Conservation (phyloP, 768 basidiomycete genomes). For the Russula dissimulans region DNA sequence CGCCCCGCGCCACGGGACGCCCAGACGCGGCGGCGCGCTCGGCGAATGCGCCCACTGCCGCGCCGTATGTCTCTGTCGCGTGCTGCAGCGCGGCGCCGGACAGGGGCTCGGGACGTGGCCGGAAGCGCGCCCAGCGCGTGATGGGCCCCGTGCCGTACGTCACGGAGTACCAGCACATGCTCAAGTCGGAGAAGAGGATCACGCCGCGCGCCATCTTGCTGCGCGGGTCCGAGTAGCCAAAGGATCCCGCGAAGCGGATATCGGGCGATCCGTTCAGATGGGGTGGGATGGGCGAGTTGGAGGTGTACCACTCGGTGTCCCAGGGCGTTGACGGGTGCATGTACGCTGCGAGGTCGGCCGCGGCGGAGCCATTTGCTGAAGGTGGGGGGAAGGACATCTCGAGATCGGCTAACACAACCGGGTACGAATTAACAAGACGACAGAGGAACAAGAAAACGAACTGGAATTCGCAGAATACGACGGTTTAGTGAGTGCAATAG, state of each 20-base stretch:
- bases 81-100: conserved; percentile 29
- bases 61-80: conserved; percentile 42
- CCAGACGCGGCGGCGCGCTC: conserved; percentile 36
- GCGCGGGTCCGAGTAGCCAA: conserved; percentile 23
- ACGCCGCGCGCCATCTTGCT: conserved; percentile 30
- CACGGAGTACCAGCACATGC: conserved; percentile 40
- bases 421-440: not conserved
- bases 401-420: conserved; percentile 15
- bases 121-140: conserved; percentile 32
- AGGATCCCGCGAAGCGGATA: conserved; percentile 25
- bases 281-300: conserved; percentile 27
- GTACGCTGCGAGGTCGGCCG: conserved; percentile 37
- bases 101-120: conserved; percentile 32
- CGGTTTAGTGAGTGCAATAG: not conserved
- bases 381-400: conserved; percentile 30
- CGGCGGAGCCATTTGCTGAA: conserved; percentile 27
- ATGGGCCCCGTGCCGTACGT: conserved; percentile 27
- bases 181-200: conserved; percentile 40
- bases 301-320: conserved; percentile 35
- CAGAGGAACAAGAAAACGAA: not conserved
- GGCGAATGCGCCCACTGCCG: conserved; percentile 39
- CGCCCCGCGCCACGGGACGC: conserved; percentile 39
- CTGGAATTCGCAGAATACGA: not conserved
- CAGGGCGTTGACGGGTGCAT: conserved; percentile 36
- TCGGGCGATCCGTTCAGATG: conserved; percentile 23